A percentile compares a stretch with the other conserved stretches of the same genome.
These are phyloP conservation scores for Pseudocercospora fijiensis DNA, from an alignment of 2,329 filamentous ascomycete species.

Conservation along the genomic window DNA sequence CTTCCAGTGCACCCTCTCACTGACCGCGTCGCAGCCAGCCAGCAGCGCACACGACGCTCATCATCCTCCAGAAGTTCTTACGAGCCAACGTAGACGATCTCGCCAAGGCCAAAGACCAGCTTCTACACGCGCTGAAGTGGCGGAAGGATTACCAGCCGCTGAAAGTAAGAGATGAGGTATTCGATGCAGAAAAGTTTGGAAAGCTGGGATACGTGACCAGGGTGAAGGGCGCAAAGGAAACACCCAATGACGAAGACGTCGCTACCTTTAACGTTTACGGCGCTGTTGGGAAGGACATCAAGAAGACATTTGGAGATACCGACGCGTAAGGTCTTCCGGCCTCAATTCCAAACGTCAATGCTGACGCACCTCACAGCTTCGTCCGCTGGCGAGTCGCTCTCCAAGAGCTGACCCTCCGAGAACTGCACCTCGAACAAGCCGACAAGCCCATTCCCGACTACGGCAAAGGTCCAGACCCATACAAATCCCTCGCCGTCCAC, in stretches of 20 bases:
- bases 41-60: conserved; percentile 68
- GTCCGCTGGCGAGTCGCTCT: conserved; percentile 84
- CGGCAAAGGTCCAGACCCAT: conserved; percentile 66
- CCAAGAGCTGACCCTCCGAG: conserved; percentile 80
- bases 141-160: conserved; percentile 72
- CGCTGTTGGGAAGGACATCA: conserved; percentile 73
- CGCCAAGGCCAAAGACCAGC: conserved; percentile 71
- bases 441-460: conserved; percentile 70
- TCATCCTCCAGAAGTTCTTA: conserved; percentile 89
- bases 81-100: conserved; percentile 81
- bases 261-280: conserved; percentile 95
- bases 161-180: conserved; percentile 61
- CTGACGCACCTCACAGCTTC: conserved; percentile 58
- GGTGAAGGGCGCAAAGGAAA: conserved; percentile 58
- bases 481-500: conserved; percentile 89
- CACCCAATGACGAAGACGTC: conserved; percentile 59
- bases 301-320: conserved; percentile 76
- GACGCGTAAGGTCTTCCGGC: conserved; percentile 76
- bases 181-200: conserved; percentile 68
- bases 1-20: conserved; percentile 6
- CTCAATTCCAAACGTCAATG: not conserved
- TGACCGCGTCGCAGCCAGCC: conserved; percentile 25
- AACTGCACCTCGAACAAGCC: conserved; percentile 68
- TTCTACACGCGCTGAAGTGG: conserved; percentile 78
- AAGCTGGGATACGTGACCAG: conserved; percentile 77